These are phyloP conservation scores for Hyaloperonospora arabidopsidis DNA, from an alignment of 352 stramenopile species.

Conservation along the genomic window DNA sequence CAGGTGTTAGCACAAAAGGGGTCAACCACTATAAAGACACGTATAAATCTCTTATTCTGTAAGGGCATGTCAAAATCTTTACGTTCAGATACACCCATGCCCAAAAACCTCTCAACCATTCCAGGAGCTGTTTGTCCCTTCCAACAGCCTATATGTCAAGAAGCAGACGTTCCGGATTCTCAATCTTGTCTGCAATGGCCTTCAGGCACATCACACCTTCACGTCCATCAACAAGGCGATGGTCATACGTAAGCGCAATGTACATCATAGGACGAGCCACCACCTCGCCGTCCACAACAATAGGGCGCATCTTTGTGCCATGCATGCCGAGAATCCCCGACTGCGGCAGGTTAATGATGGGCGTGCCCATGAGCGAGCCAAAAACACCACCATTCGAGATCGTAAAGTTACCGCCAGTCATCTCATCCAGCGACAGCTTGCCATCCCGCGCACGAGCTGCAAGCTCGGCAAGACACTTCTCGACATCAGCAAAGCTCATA, in stretches of 20 bases:
- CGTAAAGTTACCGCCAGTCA: conserved; percentile 87
- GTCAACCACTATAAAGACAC: too few relatives aligned
- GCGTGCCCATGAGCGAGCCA: conserved; percentile 95
- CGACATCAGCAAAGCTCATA: conserved; percentile 97
- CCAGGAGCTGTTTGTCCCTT: background rate
- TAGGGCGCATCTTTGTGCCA: conserved; percentile 95
- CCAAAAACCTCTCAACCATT: too few relatives aligned
- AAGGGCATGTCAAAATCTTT: too few relatives aligned
- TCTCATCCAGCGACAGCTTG: conserved; percentile 67
- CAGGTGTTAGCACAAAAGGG: too few relatives aligned
- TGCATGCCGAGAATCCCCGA: conserved; percentile 99
- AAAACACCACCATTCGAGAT: conserved; percentile 94
- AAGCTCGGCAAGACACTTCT: conserved; percentile 93
- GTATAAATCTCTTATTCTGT: too few relatives aligned
- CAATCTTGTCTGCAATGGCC: conserved; percentile 96
- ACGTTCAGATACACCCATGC: too few relatives aligned
- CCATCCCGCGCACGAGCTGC: conserved; percentile 64
- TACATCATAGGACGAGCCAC: conserved; percentile 99
- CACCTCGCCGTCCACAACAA: conserved; percentile 89
- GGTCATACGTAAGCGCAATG: conserved; percentile 98
- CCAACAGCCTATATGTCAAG: conserved; percentile 86
- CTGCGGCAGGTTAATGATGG: conserved; percentile 99
- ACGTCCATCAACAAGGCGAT: conserved; percentile 96
- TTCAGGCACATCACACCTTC: conserved; percentile 99
- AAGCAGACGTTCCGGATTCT: conserved; percentile 92